Evolutionary conservation across 805 yeast species (phyloP), one percentile per base, ranked within the genome.

Genomic region (Aciculoconidium aculeatum): DNA sequence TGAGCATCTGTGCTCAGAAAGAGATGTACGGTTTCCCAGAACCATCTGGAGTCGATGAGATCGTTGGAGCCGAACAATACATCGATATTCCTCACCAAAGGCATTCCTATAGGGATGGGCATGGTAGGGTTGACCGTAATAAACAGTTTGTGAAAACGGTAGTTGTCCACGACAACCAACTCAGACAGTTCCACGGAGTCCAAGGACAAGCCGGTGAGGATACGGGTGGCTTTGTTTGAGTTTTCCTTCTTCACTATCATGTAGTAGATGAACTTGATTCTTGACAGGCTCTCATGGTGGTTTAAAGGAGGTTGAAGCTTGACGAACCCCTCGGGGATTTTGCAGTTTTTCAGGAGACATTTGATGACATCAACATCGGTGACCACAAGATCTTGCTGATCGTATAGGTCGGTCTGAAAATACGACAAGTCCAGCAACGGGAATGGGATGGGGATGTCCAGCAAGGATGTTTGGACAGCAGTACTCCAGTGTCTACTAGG

Each of bases 41-140:
- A 34, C 16, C 37, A 41, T 7, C 64, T 42, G 3, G 49, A 23
- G 31, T 58, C 64, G 10, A 27, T 28, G 30, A 57, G 36, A 37
- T 57, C 62, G n/a, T 44, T 43, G 19, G 42, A 34, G 6, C 64
- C 64, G 24, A 44, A 51, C 17, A 58, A 42, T 6, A 57, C 42
- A 28, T 52, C 55, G 10, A 58, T 29, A 13, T 49, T 47, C 17
- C 58, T 44, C 6, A 58, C 47, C 14, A 33, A 28, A 4, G 31
- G 31, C n/a, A 11, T 14, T 9, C 28, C 24, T 0, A 28, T 19
- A 4, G 28, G 24, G 3, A 39, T 11, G 7, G 37, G 27, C 22
- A 21, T 27, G 10, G 25, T 18, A 3, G 35, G 37, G 10, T 25
- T 27, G 3, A 36, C 29, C 11, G 22, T 24, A 11, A 24, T 9